phyloP scores from a whole-genome alignment of 177 flowering plant genomes.

The Vitis hybrid region DNA sequence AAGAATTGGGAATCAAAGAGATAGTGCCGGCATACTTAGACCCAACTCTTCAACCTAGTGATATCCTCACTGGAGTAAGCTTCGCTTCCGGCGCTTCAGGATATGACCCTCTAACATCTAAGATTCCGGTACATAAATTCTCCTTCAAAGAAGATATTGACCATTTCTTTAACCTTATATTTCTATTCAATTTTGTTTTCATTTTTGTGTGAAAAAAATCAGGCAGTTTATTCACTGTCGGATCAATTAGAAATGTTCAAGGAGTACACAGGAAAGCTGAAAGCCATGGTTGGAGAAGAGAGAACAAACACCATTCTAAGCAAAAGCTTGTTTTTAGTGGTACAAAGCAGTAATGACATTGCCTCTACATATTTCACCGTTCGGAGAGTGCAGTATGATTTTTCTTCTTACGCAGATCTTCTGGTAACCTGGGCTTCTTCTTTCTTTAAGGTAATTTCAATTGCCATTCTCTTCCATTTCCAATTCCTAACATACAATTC shows the following conservation, averaged over 20 bases:
- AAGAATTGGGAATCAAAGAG: no score
- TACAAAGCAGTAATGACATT: slow-evolving; percentile 58
- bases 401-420: slow-evolving; percentile 41
- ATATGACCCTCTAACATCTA: no score
- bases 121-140: neutral
- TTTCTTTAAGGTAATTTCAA: slow-evolving; percentile 7
- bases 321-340: slow-evolving; percentile 33
- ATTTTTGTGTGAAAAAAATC: neutral
- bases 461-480: no score
- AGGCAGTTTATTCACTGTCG: slow-evolving; percentile 32
- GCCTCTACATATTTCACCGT: slow-evolving; percentile 37
- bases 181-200: no score
- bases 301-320: slow-evolving; percentile 25
- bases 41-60: no score
- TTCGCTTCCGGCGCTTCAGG: no score
- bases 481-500: no score
- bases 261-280: slow-evolving; percentile 44
- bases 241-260: slow-evolving; percentile 46
- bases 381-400: slow-evolving; percentile 30
- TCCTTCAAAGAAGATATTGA: neutral
- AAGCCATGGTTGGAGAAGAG: slow-evolving; percentile 41
- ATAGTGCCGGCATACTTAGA: no score
- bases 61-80: no score
- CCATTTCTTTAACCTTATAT: neutral
- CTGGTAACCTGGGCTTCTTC: slow-evolving; percentile 31